These are phyloP conservation scores for Ceratobasidium sp. DNA, from an alignment of 1,284 basidiomycete species.

Conservation along the genomic window DNA sequence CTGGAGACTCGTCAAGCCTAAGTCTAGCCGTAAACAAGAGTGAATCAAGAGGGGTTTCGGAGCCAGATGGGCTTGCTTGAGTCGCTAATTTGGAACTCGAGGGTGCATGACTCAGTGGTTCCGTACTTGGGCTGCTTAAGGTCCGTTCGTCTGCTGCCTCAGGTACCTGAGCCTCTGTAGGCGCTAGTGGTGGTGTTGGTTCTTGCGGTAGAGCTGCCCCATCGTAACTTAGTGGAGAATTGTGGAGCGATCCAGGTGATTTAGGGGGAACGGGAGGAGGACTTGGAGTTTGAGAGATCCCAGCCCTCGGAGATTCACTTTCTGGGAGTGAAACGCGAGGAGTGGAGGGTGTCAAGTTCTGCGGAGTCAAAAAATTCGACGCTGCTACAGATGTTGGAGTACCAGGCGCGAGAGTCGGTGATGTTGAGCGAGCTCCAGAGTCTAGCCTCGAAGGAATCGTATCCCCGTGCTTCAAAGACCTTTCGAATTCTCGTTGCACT, in stretches of 20 bases:
- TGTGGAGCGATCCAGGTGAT: background rate
- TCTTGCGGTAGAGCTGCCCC: background rate
- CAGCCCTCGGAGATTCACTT: background rate
- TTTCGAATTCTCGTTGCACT: constrained; percentile 27
- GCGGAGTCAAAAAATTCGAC: constrained; percentile 34
- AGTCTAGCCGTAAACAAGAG: constrained; percentile 23
- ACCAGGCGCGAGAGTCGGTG: background rate
- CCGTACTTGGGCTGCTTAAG: background rate
- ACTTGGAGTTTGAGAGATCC: background rate
- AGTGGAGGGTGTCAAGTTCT: constrained; percentile 20
- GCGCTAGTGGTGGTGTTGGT: background rate
- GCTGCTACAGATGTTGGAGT: constrained; percentile 30
- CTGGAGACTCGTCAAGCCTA: background rate
- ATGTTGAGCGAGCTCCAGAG: background rate
- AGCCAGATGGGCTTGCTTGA: background rate
- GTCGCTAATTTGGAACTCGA: background rate
- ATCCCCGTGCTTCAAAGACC: constrained; percentile 4
- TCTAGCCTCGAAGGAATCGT: background rate
- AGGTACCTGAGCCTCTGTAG: background rate
- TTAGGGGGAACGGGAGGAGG: constrained; percentile 11
- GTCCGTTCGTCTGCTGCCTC: background rate
- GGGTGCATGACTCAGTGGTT: background rate
- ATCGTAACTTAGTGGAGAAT: background rate
- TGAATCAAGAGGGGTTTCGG: background rate
- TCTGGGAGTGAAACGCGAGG: background rate